phyloP scores from a whole-genome alignment of 352 stramenopile genomes.

The Sclerospora graminicola region DNA sequence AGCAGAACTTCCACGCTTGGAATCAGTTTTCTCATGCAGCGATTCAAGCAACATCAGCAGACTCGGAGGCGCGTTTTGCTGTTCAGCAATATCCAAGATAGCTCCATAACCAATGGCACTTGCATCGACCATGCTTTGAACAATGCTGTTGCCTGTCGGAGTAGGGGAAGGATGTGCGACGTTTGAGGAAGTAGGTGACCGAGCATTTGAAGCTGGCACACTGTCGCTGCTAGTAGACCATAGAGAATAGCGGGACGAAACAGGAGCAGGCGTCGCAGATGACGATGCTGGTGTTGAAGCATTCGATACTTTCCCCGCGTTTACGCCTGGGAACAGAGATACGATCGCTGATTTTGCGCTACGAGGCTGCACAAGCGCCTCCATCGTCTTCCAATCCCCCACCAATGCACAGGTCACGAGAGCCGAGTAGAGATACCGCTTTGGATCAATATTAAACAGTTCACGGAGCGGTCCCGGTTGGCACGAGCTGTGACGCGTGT shows the following conservation, averaged over 20 bases:
- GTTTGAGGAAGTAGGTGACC: conserved; percentile 5
- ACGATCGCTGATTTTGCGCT: conserved; percentile 30
- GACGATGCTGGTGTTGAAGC: conserved; percentile 12
- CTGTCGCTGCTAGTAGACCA: conserved; percentile 21
- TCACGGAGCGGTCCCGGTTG: conserved; percentile 24
- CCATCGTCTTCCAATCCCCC: conserved; percentile 45
- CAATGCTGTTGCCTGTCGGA: conserved; percentile 6
- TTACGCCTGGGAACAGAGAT: conserved; percentile 17
- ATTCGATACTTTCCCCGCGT: conserved; percentile 6
- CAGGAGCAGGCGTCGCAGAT: conserved; percentile 13
- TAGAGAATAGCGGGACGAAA: conserved; percentile 19
- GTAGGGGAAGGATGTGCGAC: conserved; percentile 5
- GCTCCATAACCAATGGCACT: conserved; percentile 56
- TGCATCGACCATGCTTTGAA: conserved; percentile 23
- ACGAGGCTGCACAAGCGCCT: conserved; percentile 29
- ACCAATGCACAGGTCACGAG: conserved; percentile 34
- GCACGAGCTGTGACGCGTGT: conserved; percentile 16
- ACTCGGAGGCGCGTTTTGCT: conserved; percentile 31
- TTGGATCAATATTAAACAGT: conserved; percentile 37
- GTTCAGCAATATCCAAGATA: conserved; percentile 51
- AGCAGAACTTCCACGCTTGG: conserved; percentile 20
- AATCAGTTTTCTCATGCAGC: conserved; percentile 41
- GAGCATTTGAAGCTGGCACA: conserved; percentile 7
- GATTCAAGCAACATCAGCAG: conserved; percentile 36
- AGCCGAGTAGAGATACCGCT: conserved; percentile 41